These are phyloP conservation scores for Arthrobotrys sinensis DNA, from an alignment of 2,329 filamentous ascomycete species.

Conservation along the genomic window DNA sequence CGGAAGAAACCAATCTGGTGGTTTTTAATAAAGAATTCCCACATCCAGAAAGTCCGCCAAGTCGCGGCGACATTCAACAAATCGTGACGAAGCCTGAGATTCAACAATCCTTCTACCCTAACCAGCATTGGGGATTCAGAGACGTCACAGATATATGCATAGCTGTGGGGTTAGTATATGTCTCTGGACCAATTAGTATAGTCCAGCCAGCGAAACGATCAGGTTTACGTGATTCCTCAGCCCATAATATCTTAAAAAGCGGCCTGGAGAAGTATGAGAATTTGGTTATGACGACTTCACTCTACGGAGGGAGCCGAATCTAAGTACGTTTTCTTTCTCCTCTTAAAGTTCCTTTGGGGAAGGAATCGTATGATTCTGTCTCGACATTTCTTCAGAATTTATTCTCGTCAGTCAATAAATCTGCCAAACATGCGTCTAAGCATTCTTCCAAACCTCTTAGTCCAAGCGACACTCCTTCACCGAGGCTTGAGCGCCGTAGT, in stretches of 20 bases:
- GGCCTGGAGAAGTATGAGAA: constrained; percentile 6
- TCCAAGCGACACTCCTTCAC: constrained; percentile 50
- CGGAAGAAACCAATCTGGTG: constrained; percentile 1
- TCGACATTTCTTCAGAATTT: constrained; percentile 22
- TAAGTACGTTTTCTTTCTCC: constrained; percentile 26
- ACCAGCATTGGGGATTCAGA: constrained; percentile 28
- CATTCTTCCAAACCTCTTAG: constrained; percentile 47
- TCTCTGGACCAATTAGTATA: constrained; percentile 38
- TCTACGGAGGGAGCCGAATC: constrained; percentile 24
- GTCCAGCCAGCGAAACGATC: constrained; percentile 40
- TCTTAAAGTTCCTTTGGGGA: constrained; percentile 6
- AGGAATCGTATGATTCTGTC: constrained; percentile 36
- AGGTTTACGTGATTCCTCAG: constrained; percentile 27
- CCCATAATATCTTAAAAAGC: constrained; percentile 10
- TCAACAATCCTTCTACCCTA: constrained; percentile 31
- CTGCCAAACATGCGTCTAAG: constrained; percentile 48
- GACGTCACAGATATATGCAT: constrained; percentile 28
- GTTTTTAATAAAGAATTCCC: constrained; percentile 32
- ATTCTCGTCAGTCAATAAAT: constrained; percentile 17
- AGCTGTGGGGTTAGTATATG: constrained; percentile 34
- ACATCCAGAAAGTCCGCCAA: constrained; percentile 32
- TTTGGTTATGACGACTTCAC: constrained; percentile 30
- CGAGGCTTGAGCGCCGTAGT: constrained; percentile 30
- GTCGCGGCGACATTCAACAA: constrained; percentile 36
- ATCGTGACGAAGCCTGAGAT: constrained; percentile 44